Conservation (phyloP, 768 basidiomycete species). For the Auricularia heimuer region DNA sequence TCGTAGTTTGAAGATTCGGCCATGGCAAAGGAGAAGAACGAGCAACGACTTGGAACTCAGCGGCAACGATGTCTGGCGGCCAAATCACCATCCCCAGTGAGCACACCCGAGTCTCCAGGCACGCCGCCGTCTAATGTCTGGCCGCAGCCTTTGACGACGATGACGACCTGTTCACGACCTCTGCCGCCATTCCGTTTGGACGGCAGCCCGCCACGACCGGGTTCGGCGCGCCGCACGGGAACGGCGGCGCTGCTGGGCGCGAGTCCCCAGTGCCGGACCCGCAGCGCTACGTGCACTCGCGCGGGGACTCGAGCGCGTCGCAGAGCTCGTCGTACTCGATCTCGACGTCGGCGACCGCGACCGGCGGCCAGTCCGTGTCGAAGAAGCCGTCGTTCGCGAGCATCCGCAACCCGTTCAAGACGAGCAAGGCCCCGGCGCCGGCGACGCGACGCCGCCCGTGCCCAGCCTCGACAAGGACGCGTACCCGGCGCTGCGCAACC, state of each 20-base stretch:
- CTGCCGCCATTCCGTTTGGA: slow-evolving; percentile 38
- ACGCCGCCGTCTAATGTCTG: neutral
- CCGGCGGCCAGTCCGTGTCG: slow-evolving; percentile 28
- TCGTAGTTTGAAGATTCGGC: slow-evolving; percentile 94
- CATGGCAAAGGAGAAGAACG: slow-evolving; percentile 35
- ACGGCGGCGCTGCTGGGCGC: slow-evolving; percentile 39
- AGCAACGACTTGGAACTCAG: no score
- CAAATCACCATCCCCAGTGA: no score
- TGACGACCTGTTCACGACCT: slow-evolving; percentile 33
- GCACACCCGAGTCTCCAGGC: no score
- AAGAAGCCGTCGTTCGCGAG: slow-evolving; percentile 84
- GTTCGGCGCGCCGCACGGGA: slow-evolving; percentile 19
- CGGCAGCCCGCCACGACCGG: slow-evolving; percentile 11
- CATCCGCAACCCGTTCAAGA: slow-evolving; percentile 79
- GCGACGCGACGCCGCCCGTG: slow-evolving; percentile 50
- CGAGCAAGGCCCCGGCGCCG: slow-evolving; percentile 40
- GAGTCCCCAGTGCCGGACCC: slow-evolving; percentile 61
- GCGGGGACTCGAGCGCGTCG: slow-evolving; percentile 72
- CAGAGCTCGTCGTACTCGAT: slow-evolving; percentile 63
- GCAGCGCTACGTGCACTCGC: slow-evolving; percentile 56
- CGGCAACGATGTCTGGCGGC: no score
- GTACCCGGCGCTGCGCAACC: slow-evolving; percentile 68
- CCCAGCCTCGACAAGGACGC: slow-evolving; percentile 58
- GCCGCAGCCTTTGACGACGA: slow-evolving; percentile 69
- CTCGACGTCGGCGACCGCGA: slow-evolving; percentile 33